A percentile compares a stretch with the other conserved stretches of the same genome.
These are phyloP conservation scores for cucumber (Cucumis sativus) DNA, from an alignment of 306 rosid genomes.

Conservation along the genomic window DNA sequence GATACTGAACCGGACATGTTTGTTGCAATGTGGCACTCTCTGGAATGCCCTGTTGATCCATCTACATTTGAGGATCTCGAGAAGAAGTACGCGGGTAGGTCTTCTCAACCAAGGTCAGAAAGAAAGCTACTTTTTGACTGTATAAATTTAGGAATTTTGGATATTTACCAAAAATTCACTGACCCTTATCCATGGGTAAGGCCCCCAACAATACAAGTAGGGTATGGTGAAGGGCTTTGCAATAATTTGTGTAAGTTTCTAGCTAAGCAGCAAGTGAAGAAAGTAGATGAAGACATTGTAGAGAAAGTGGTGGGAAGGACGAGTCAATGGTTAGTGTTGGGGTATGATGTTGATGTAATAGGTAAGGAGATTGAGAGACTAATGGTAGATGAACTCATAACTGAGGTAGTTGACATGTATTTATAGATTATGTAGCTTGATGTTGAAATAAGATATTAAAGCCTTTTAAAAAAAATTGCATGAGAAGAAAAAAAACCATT, in stretches of 20 bases:
- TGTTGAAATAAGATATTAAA: slow-evolving; percentile 1
- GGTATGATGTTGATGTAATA: slow-evolving; percentile 42
- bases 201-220: slow-evolving; percentile 14
- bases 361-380: slow-evolving; percentile 51
- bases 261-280: slow-evolving; percentile 31
- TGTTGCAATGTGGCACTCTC: slow-evolving; percentile 40
- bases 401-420: slow-evolving; percentile 35
- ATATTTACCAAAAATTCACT: slow-evolving; percentile 33
- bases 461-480: background rate
- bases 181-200: slow-evolving; percentile 47
- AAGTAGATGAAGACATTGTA: slow-evolving; percentile 28
- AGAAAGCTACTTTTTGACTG: slow-evolving; percentile 73
- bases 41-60: slow-evolving; percentile 53
- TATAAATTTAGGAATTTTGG: slow-evolving; percentile 45
- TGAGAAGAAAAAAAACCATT: background rate
- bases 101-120: slow-evolving; percentile 43
- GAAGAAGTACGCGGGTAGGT: slow-evolving; percentile 34
- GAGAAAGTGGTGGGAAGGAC: slow-evolving; percentile 40
- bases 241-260: slow-evolving; percentile 34
- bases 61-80: slow-evolving; percentile 56
- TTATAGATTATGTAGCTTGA: slow-evolving; percentile 8
- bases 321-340: slow-evolving; percentile 42
- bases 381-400: slow-evolving; percentile 58
- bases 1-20: slow-evolving; percentile 22
- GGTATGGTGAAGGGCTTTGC: slow-evolving; percentile 20